Percentiles rank a stretch among this genome's conserved stretches.
Evolutionary conservation across 2,329 filamentous ascomycete genomes (phyloP).

Genomic region (Fusarium protoensiforme): DNA sequence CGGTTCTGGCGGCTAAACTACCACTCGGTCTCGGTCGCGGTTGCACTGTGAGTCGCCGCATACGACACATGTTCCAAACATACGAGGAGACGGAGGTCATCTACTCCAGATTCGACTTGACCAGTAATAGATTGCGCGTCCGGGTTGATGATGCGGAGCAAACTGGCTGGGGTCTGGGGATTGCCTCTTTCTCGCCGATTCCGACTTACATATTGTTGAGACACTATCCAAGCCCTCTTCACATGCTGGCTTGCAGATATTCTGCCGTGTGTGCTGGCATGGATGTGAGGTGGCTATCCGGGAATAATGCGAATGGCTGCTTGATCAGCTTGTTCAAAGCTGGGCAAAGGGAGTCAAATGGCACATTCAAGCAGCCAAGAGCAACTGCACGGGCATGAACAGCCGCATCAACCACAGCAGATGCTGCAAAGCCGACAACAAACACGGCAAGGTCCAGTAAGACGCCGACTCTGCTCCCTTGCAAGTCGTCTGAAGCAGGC

Average conservation of each 20-base stretch:
- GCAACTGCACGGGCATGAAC: background rate
- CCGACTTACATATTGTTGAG: background rate
- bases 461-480: background rate
- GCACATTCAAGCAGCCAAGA: background rate
- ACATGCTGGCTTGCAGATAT: background rate
- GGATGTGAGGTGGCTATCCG: background rate
- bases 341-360: background rate
- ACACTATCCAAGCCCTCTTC: background rate
- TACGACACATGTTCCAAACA: constrained; percentile 12
- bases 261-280: background rate
- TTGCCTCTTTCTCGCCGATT: background rate
- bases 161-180: background rate
- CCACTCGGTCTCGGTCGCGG: background rate
- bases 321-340: background rate
- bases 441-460: background rate
- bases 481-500: constrained; percentile 1
- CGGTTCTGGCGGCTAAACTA: background rate
- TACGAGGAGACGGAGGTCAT: constrained; percentile 23
- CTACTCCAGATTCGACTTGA: background rate
- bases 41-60: background rate
- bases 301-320: background rate
- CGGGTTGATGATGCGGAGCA: background rate
- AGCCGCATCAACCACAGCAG: constrained; percentile 2
- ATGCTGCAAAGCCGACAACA: background rate
- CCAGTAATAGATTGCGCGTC: background rate